Percentiles rank a stretch among this genome's conserved stretches.
Conservation (phyloP, 2,329 filamentous ascomycete species). For the Ophiostoma populinum region DNA sequence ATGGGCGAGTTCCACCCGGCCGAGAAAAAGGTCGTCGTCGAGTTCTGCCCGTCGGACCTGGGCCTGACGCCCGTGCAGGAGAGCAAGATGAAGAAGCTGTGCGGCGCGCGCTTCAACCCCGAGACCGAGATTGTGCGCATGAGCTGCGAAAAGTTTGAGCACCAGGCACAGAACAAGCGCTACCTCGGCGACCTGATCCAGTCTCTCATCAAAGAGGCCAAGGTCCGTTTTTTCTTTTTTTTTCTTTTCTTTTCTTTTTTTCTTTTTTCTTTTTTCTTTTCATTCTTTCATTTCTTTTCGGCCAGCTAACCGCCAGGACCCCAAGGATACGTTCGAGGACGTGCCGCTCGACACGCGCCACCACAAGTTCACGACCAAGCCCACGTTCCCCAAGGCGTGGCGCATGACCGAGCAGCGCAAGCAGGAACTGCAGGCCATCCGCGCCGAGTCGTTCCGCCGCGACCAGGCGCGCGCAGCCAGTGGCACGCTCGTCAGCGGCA, state of each 20-base stretch:
- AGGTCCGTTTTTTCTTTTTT: too few relatives aligned
- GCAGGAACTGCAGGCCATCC: conserved; percentile 43
- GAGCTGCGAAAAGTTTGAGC: conserved; percentile 74
- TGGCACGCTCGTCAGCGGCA: conserved; percentile 43
- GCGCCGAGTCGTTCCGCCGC: conserved; percentile 31
- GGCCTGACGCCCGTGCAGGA: conserved; percentile 49
- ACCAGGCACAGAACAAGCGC: conserved; percentile 92
- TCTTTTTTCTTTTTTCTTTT: neutral
- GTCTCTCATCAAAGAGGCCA: conserved; percentile 56
- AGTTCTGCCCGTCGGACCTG: conserved; percentile 65
- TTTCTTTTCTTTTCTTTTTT: too few relatives aligned
- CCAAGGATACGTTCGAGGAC: conserved; percentile 69
- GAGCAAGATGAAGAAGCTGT: conserved; percentile 73
- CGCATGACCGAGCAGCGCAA: conserved; percentile 54
- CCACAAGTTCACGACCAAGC: conserved; percentile 49
- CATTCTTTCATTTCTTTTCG: neutral
- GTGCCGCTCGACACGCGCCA: conserved; percentile 81
- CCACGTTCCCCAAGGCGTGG: conserved; percentile 71
- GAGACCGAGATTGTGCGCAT: conserved; percentile 68
- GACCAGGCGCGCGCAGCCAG: conserved; percentile 37
- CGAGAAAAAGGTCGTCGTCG: conserved; percentile 82
- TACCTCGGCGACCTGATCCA: conserved; percentile 68
- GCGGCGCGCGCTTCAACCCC: conserved; percentile 75
- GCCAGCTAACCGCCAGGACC: too few relatives aligned
- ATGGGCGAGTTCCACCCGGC: conserved; percentile 88